Evolutionary conservation across 768 basidiomycete genomes (phyloP).

Genomic region (Tulasnella sp.): DNA sequence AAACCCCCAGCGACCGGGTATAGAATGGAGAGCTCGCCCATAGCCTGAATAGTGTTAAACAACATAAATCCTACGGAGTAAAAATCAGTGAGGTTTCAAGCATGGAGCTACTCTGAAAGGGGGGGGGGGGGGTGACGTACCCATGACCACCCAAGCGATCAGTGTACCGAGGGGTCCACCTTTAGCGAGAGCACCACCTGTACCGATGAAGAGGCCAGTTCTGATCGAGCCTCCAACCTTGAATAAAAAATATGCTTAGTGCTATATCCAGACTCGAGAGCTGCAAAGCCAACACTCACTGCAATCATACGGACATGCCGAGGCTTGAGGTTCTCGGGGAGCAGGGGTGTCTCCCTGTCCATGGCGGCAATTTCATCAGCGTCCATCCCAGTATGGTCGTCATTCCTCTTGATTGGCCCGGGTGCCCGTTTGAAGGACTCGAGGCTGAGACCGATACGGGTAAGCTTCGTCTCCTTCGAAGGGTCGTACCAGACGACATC

Average conservation of each 20-base stretch:
- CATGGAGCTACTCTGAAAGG: no score
- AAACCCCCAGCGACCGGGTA: slow-evolving; percentile 11
- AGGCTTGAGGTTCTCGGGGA: background rate
- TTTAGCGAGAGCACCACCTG: slow-evolving; percentile 1
- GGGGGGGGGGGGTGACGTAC: no score
- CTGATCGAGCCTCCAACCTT: slow-evolving; percentile 5
- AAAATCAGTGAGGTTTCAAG: no score
- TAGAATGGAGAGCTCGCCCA: slow-evolving; percentile 10
- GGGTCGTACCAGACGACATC: slow-evolving; percentile 8
- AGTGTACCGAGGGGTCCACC: slow-evolving; percentile 7
- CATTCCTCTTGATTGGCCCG: background rate
- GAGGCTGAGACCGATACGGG: background rate
- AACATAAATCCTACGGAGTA: slow-evolving; percentile 15
- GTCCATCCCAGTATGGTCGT: background rate
- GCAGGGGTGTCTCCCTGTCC: background rate
- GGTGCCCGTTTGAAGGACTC: slow-evolving; percentile 7
- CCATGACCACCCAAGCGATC: slow-evolving; percentile 8
- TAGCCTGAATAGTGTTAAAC: slow-evolving; percentile 6
- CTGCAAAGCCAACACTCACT: background rate
- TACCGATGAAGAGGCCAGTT: slow-evolving; percentile 13
- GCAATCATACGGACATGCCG: slow-evolving; percentile 2
- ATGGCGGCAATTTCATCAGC: background rate
- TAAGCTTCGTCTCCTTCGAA: background rate
- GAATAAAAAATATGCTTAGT: background rate
- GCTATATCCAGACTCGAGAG: background rate